Percentiles rank a stretch among this genome's conserved stretches.
phyloP scores from a whole-genome alignment of 306 rosid genomes.

The Cucurbita moschata region DNA sequence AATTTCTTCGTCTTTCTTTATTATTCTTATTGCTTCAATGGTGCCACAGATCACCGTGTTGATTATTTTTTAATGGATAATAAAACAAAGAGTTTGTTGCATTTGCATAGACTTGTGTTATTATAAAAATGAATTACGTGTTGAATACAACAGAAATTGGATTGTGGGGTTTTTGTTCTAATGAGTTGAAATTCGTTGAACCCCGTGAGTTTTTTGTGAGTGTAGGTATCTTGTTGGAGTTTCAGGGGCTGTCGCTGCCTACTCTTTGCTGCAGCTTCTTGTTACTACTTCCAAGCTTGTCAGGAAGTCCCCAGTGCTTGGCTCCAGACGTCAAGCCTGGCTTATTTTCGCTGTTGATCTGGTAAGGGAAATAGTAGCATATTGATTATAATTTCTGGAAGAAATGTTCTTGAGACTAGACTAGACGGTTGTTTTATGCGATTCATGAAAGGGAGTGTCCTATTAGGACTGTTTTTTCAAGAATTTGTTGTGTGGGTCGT shows the following conservation, averaged over 20 bases:
- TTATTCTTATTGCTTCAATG: not conserved
- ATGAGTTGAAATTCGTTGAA: slow-evolving; percentile 8
- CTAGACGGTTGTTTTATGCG: not conserved
- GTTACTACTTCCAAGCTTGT: slow-evolving; percentile 42
- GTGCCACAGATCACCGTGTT: not conserved
- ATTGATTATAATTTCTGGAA: not conserved
- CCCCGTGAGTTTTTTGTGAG: slow-evolving; percentile 10
- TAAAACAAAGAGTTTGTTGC: not conserved
- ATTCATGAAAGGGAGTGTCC: not conserved
- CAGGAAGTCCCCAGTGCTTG: slow-evolving; percentile 40
- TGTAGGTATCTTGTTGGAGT: slow-evolving; percentile 70
- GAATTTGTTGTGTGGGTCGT: not conserved
- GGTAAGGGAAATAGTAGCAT: slow-evolving; percentile 22
- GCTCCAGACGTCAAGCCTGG: slow-evolving; percentile 76
- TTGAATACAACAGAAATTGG: not conserved
- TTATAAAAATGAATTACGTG: not conserved
- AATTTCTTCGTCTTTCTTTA: slow-evolving; percentile 3
- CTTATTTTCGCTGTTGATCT: slow-evolving; percentile 73
- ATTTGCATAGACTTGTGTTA: not conserved
- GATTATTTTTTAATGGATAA: not conserved
- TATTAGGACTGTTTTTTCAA: not conserved
- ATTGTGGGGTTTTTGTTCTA: not conserved
- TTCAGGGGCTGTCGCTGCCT: slow-evolving; percentile 51
- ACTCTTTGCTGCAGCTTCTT: slow-evolving; percentile 64
- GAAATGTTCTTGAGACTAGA: not conserved